Conservation (phyloP, 73 alveolate genomes). For the Blepharisma stoltei region DNA sequence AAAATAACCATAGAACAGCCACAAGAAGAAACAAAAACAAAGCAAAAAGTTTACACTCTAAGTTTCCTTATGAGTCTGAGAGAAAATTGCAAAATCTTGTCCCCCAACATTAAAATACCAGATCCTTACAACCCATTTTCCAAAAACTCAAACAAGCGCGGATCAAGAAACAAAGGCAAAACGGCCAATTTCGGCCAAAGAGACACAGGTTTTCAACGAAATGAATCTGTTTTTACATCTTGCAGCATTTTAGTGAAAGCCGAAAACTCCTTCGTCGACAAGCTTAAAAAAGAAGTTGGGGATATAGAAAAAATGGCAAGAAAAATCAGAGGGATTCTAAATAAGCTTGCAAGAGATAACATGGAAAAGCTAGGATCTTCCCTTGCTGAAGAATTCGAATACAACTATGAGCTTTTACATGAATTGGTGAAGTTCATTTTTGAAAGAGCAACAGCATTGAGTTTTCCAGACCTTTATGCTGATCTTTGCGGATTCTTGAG, state of each 20-base stretch:
- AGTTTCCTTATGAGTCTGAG: no score
- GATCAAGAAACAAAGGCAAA: no score
- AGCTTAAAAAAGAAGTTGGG: conserved; percentile 17
- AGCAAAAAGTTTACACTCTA: no score
- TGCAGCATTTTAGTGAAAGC: conserved; percentile 6
- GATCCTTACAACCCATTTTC: no score
- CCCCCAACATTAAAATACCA: no score
- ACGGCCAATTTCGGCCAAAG: no score
- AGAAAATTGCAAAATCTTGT: no score
- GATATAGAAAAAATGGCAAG: conserved; percentile 10
- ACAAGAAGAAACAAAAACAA: no score
- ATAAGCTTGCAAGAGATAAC: conserved; percentile 7
- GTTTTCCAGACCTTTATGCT: conserved; percentile 17
- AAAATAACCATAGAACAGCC: no score
- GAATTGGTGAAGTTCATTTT: not conserved
- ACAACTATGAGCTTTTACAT: not conserved
- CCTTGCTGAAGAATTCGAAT: not conserved
- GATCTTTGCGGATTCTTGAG: not conserved
- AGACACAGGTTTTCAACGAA: no score
- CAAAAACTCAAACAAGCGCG: no score
- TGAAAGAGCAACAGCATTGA: conserved; percentile 28
- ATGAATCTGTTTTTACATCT: no score
- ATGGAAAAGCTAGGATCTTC: not conserved
- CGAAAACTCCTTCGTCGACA: conserved; percentile 16
- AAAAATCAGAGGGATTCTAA: not conserved